A percentile compares a stretch with the other conserved stretches of the same genome.
Conservation (phyloP, 2,329 filamentous ascomycete genomes). For the Truncatella angustata region DNA sequence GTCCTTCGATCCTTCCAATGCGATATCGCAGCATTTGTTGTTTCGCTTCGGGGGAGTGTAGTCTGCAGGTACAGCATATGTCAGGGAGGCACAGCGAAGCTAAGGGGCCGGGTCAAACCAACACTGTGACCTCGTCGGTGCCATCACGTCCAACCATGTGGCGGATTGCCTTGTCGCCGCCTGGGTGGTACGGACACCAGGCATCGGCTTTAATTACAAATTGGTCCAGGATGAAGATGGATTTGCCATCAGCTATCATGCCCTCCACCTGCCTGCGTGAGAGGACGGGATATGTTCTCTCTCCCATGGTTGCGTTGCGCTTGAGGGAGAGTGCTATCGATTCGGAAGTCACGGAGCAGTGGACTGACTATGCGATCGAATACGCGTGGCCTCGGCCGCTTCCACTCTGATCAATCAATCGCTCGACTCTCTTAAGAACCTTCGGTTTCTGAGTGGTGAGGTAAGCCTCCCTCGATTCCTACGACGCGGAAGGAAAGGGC, state of each 20-base stretch:
- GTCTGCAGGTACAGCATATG: conserved; percentile 46
- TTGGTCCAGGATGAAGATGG: conserved; percentile 77
- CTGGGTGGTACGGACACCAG: conserved; percentile 88
- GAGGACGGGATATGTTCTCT: conserved; percentile 44
- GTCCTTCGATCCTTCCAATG: conserved; percentile 77
- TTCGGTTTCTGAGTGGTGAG: no score
- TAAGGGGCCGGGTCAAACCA: conserved; percentile 34
- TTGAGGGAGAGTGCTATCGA: no score
- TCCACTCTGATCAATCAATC: no score
- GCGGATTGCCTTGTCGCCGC: conserved; percentile 83
- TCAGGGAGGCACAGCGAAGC: conserved; percentile 15
- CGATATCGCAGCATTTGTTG: conserved; percentile 77
- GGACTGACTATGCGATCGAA: no score
- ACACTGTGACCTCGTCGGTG: conserved; percentile 92
- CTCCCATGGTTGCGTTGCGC: no score
- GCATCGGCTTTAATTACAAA: conserved; percentile 83
- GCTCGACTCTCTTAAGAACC: no score
- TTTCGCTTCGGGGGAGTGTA: conserved; percentile 79
- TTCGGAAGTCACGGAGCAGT: no score
- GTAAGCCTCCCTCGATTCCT: no score
- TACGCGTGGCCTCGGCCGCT: no score
- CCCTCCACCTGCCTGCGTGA: conserved; percentile 70
- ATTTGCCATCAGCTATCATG: conserved; percentile 77
- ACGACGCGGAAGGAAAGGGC: no score
- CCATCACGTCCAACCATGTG: conserved; percentile 95